Evolutionary conservation across 2,329 filamentous ascomycete species (phyloP), one percentile per base, ranked within the genome.

Genomic region (Dothideomycetes sp.): DNA sequence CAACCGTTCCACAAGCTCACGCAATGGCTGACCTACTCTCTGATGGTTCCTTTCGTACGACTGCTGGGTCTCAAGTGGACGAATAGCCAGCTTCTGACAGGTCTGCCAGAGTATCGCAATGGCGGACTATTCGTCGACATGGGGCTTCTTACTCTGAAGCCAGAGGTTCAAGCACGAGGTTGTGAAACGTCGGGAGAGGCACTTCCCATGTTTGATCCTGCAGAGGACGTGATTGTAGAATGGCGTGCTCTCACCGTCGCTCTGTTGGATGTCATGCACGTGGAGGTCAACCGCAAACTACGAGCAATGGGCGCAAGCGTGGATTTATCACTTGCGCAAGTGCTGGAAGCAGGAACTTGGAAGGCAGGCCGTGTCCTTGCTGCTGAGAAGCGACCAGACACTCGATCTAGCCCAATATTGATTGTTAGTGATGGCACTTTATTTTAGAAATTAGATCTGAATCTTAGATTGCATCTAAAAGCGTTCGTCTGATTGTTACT

Each of bases 331-430:
- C 61, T 94, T 51, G 76, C 85, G 3, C 88, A 95, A 58, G 75
- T 95, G 64, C 68, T 95, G n/a, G 88, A 94, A 61, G 88, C 87
- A 10, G 88, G 88, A 36, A 93, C 83, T 58, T 95, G 88, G 87
- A 94, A 94, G 81, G 86, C 88, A 60, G 64, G 75, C 50, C 43
- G 62, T n/a, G 57, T 62, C 37, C 39, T 61, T 30, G 60, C 59
- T 9, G 59, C 58, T 0, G 44, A 54, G 38, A 50, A 46, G 19
- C 47, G 60, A 8, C 58, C 59, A 1, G 41, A 52, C 33, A 60
- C 53, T 0, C 55, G 52, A 41, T 57, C 53, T 1, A 61, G 60
- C 40, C 61, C 61, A 3, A 62, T 64, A 24, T 40, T 62, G 36
- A 61, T 62, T 18, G 45, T 56, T 12, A 57, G 60, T 2, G 60